phyloP scores from a whole-genome alignment of 1,284 basidiomycete species.

The Mycena citricolor region DNA sequence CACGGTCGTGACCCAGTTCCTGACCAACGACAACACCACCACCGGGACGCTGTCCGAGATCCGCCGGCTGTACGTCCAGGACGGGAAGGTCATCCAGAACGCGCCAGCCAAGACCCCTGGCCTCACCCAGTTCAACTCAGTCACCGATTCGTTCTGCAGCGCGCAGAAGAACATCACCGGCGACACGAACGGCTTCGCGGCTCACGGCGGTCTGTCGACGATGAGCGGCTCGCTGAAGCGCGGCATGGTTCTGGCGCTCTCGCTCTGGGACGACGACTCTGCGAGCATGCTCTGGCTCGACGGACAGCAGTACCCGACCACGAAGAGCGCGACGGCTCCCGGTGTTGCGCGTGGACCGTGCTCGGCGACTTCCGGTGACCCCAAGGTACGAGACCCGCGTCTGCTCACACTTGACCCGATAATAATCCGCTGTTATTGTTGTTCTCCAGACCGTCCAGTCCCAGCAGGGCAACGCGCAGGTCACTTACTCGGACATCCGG shows the following conservation, averaged over 20 bases:
- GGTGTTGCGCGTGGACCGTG: conserved; percentile 52
- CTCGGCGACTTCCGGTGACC: conserved; percentile 46
- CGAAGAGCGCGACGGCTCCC: conserved; percentile 31
- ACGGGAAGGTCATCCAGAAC: conserved; percentile 52
- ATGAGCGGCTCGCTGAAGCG: conserved; percentile 38
- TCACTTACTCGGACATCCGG: conserved; percentile 58
- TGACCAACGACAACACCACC: conserved; percentile 45
- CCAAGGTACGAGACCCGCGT: too few relatives aligned
- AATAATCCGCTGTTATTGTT: not conserved
- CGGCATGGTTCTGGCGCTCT: conserved; percentile 47
- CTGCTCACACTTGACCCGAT: not conserved
- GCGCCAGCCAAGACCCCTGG: conserved; percentile 45
- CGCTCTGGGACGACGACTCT: conserved; percentile 55
- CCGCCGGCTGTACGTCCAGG: conserved; percentile 54
- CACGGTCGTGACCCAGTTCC: conserved; percentile 36
- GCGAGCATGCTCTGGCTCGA: conserved; percentile 52
- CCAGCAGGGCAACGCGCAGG: conserved; percentile 37
- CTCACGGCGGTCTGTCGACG: conserved; percentile 40
- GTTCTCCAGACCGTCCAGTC: conserved; percentile 38
- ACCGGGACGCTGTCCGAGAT: conserved; percentile 48
- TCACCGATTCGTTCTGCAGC: conserved; percentile 43
- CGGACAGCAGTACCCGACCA: conserved; percentile 38
- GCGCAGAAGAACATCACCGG: conserved; percentile 42
- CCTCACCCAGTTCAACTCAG: conserved; percentile 37
- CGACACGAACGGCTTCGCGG: conserved; percentile 47